These are phyloP conservation scores for Perkinsus olseni DNA, from an alignment of 169 alveolate genomes.

Conservation along the genomic window DNA sequence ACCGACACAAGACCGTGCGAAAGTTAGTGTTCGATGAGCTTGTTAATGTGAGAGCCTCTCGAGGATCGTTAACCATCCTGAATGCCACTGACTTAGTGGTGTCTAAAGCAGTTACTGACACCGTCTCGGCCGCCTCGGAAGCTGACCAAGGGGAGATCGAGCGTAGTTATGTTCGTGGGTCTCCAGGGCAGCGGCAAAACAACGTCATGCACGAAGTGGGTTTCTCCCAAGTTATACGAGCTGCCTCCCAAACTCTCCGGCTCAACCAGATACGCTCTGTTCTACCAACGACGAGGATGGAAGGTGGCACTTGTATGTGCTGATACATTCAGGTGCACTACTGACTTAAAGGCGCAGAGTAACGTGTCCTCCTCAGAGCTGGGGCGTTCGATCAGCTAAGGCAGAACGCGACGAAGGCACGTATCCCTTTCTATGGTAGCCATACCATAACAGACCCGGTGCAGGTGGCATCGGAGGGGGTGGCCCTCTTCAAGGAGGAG, in stretches of 20 bases:
- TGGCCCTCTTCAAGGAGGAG: constrained; percentile 82
- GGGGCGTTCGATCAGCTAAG: constrained; percentile 99
- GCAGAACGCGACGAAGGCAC: constrained; percentile 97
- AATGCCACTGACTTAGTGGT: background rate
- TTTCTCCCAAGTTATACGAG: background rate
- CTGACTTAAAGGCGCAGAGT: background rate
- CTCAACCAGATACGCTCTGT: background rate
- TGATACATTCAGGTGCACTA: constrained; percentile 81
- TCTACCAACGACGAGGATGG: constrained; percentile 49
- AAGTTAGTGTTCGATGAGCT: background rate
- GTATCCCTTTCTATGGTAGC: constrained; percentile 96
- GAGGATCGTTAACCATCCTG: background rate
- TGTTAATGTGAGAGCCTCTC: background rate
- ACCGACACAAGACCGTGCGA: background rate
- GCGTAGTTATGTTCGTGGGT: constrained; percentile 98
- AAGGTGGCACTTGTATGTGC: constrained; percentile 98
- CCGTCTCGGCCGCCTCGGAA: background rate
- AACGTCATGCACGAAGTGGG: constrained; percentile 97
- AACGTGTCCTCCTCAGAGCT: constrained; percentile 64
- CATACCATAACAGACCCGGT: constrained; percentile 98
- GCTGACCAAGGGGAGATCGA: constrained; percentile 69
- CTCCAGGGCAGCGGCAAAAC: constrained; percentile 99
- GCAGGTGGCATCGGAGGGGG: constrained; percentile 97
- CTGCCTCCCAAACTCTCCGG: background rate
- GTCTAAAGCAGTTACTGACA: background rate